Conservation (phyloP, 2,329 filamentous ascomycete species). For the Xylariaceae sp. region DNA sequence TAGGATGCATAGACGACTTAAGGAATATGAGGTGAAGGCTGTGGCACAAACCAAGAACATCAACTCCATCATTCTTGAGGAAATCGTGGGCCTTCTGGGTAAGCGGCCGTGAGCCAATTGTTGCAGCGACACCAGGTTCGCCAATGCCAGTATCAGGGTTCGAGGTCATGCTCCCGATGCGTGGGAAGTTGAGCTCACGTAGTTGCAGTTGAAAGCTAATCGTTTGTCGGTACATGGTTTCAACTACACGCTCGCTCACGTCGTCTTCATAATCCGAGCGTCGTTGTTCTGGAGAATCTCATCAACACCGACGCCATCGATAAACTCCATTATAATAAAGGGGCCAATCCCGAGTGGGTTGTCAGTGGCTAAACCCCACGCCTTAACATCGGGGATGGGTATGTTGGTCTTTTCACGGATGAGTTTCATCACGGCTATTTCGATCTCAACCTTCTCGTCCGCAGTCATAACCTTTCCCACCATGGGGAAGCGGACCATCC, state of each 20-base stretch:
- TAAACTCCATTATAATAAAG: constrained; percentile 17
- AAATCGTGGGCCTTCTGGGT: constrained; percentile 9
- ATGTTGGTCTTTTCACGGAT: constrained; percentile 17
- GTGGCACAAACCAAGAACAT: no score
- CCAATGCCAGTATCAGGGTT: not conserved
- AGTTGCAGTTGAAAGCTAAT: constrained; percentile 12
- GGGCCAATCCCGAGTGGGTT: constrained; percentile 20
- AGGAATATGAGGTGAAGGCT: not conserved
- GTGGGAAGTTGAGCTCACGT: constrained; percentile 4
- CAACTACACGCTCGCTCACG: constrained; percentile 5
- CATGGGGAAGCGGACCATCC: constrained; percentile 19
- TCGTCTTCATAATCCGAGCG: constrained; percentile 11
- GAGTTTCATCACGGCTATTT: constrained; percentile 17
- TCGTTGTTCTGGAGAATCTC: constrained; percentile 14
- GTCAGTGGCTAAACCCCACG: constrained; percentile 18
- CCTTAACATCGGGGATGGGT: constrained; percentile 17
- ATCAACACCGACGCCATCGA: constrained; percentile 15
- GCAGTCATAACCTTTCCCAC: constrained; percentile 14
- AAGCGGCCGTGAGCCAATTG: constrained; percentile 4
- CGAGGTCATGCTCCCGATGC: constrained; percentile 8
- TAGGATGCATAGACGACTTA: not conserved
- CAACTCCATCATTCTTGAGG: not conserved
- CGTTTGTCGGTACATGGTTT: constrained; percentile 8
- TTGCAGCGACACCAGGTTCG: constrained; percentile 2
- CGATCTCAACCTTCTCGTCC: constrained; percentile 19